Conservation (phyloP, 768 basidiomycete species). For the Tricholoma furcatifolium region DNA sequence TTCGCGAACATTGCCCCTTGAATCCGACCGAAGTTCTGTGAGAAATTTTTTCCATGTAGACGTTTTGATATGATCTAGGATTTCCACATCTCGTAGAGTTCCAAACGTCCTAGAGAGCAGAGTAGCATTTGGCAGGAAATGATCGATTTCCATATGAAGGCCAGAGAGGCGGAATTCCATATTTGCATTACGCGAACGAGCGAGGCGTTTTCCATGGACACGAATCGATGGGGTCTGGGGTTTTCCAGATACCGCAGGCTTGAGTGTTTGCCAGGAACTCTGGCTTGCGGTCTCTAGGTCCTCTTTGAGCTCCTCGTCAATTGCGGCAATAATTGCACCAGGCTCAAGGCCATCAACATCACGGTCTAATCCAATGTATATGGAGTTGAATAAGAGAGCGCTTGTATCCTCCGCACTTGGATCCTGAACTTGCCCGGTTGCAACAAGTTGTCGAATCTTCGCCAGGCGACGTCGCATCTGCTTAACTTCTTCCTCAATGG, state of each 20-base stretch:
- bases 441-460: constrained; percentile 89
- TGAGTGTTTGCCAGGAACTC: constrained; percentile 91
- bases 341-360: constrained; percentile 75
- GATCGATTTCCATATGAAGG: constrained; percentile 64
- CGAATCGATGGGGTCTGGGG: constrained; percentile 37
- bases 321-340: constrained; percentile 80
- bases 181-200: constrained; percentile 71
- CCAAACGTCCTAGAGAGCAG: constrained; percentile 66
- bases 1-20: constrained; percentile 85
- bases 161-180: constrained; percentile 82
- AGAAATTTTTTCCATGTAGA: constrained; percentile 99
- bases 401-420: constrained; percentile 70
- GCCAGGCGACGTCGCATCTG: constrained; percentile 84
- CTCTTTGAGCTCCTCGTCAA: constrained; percentile 86
- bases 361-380: constrained; percentile 88
- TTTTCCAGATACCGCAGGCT: constrained; percentile 45
- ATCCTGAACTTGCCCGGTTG: constrained; percentile 85
- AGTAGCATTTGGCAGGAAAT: constrained; percentile 52
- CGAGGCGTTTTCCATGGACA: constrained; percentile 59
- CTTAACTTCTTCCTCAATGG: constrained; percentile 85
- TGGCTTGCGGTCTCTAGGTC: constrained; percentile 72
- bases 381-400: constrained; percentile 86
- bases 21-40: constrained; percentile 80
- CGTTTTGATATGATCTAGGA: constrained; percentile 96
- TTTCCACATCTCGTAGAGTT: constrained; percentile 75